A percentile compares a stretch with the other conserved stretches of the same genome.
Evolutionary conservation across 2,329 filamentous ascomycete species (phyloP).

Genomic region (Hypoxylon sp.): DNA sequence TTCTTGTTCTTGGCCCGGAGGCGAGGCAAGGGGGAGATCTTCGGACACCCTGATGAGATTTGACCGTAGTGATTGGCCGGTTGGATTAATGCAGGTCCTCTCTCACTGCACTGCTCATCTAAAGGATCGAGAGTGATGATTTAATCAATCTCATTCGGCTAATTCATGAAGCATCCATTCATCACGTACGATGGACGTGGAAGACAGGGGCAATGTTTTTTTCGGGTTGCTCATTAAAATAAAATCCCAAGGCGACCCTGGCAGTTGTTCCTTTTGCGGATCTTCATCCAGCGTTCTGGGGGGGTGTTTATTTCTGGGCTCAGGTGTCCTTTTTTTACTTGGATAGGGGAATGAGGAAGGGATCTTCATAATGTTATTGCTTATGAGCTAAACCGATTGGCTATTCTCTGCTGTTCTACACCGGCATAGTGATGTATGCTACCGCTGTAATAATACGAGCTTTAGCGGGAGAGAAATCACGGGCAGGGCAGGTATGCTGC

Average conservation of each 20-base stretch:
- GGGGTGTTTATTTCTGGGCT: constrained; percentile 12
- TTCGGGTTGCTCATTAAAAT: constrained; percentile 33
- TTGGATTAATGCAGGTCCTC: constrained; percentile 26
- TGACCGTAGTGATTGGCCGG: constrained; percentile 16
- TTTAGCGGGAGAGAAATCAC: no score
- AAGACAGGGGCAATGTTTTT: constrained; percentile 15
- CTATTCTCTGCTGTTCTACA: no score
- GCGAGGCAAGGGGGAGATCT: constrained; percentile 24
- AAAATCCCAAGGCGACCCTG: constrained; percentile 21
- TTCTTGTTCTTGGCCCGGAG: constrained; percentile 1
- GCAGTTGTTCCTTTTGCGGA: constrained; percentile 29
- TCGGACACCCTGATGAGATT: constrained; percentile 8
- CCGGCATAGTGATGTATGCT: no score
- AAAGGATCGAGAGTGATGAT: constrained; percentile 17
- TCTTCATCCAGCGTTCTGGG: neutral
- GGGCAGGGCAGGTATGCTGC: no score
- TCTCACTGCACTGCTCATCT: constrained; percentile 10
- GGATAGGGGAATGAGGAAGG: constrained; percentile 28
- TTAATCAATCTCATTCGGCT: constrained; percentile 29
- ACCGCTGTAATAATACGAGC: no score
- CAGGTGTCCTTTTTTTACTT: constrained; percentile 11
- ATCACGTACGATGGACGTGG: constrained; percentile 10
- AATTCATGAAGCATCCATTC: no score
- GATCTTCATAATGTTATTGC: constrained; percentile 30
- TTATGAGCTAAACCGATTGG: constrained; percentile 29